Conservation (phyloP, 164 flowering plant species). For the Santalum album region DNA sequence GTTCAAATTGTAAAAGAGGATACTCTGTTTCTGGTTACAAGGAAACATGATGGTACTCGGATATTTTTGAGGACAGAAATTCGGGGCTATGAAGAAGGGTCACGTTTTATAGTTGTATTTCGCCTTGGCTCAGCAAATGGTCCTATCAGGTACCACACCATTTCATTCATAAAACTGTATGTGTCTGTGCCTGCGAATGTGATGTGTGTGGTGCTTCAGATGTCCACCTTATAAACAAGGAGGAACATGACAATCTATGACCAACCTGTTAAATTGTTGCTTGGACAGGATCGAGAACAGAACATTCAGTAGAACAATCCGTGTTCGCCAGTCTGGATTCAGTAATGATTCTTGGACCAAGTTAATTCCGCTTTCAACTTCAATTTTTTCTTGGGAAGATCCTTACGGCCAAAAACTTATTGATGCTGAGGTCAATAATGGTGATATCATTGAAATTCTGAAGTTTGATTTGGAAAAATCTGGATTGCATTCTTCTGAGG, state of each 20-base stretch:
- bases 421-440: slow-evolving; percentile 45
- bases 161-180: neutral
- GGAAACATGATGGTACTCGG: slow-evolving; percentile 39
- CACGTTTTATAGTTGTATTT: slow-evolving; percentile 83
- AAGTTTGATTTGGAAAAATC: slow-evolving; percentile 46
- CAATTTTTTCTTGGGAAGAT: slow-evolving; percentile 83
- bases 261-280: slow-evolving; percentile 6
- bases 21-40: slow-evolving; percentile 55
- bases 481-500: slow-evolving; percentile 25
- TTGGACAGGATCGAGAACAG: slow-evolving; percentile 81
- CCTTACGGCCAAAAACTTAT: slow-evolving; percentile 74
- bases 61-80: slow-evolving; percentile 66
- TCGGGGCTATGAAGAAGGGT: slow-evolving; percentile 97
- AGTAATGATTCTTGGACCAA: slow-evolving; percentile 65
- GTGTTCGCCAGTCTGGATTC: slow-evolving; percentile 77
- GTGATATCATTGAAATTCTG: slow-evolving; percentile 14
- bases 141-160: slow-evolving; percentile 58
- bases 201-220: too few species aligned
- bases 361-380: slow-evolving; percentile 62
- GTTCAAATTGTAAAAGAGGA: slow-evolving; percentile 72
- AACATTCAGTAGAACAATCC: slow-evolving; percentile 39
- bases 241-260: neutral
- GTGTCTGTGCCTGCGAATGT: too few species aligned
- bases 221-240: neutral
- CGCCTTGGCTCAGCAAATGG: slow-evolving; percentile 73